Percentiles rank a stretch among this genome's conserved stretches.
Conservation (phyloP, 495 filamentous ascomycete genomes). For the Penicillium salamii region DNA sequence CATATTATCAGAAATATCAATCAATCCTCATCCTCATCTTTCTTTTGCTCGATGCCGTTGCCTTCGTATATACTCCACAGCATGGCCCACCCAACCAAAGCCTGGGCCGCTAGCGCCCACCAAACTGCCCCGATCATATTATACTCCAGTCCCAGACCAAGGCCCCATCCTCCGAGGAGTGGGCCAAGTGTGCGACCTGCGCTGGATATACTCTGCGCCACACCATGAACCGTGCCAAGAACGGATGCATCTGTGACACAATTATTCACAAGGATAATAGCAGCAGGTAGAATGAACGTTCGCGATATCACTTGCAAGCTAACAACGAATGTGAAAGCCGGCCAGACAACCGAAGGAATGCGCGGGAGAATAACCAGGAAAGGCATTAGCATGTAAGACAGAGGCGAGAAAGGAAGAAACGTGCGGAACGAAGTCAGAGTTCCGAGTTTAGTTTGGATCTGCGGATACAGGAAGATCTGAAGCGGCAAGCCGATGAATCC, state of each 20-base stretch:
- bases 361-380: constrained; percentile 62
- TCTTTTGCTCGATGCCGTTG: constrained; percentile 37
- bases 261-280: constrained; percentile 69
- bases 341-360: constrained; percentile 48
- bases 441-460: constrained; percentile 56
- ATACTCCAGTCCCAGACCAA: constrained; percentile 60
- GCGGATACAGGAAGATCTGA: constrained; percentile 69
- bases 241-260: constrained; percentile 58
- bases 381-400: constrained; percentile 64
- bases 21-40: constrained; percentile 18
- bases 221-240: constrained; percentile 67
- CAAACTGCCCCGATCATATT: constrained; percentile 68
- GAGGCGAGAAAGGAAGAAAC: constrained; percentile 60
- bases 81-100: constrained; percentile 48
- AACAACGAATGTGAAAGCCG: constrained; percentile 57
- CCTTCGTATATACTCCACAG: constrained; percentile 55
- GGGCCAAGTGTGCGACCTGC: constrained; percentile 64
- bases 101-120: constrained; percentile 60
- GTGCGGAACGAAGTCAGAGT: constrained; percentile 58
- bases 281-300: constrained; percentile 67
- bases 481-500: constrained; percentile 66
- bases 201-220: constrained; percentile 61
- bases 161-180: constrained; percentile 59
- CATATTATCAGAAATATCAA: not conserved
- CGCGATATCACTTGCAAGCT: constrained; percentile 66